Evolutionary conservation across 1,284 basidiomycete genomes (phyloP), one percentile per base, ranked within the genome.

Genomic region (Gymnopus androsaceus): DNA sequence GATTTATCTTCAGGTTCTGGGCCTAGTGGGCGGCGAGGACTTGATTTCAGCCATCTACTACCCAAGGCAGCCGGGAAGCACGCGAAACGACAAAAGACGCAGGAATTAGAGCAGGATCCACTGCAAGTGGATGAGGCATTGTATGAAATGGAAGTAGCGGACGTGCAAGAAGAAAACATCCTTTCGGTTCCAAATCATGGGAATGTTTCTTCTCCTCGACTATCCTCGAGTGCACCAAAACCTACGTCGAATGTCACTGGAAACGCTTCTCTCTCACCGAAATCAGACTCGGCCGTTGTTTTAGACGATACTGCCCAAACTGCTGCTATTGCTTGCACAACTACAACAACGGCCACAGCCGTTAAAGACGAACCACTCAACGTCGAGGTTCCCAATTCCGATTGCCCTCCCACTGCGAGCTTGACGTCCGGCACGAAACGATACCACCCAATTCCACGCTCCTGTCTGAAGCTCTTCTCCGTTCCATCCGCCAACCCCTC

Each of bases 291-390:
- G n/a, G n/a, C n/a, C n/a, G n/a, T n/a, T n/a, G n/a, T n/a, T n/a
- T n/a, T n/a, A n/a, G n/a, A n/a, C n/a, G n/a, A n/a, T n/a, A 3
- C 12, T 23, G 33, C 12, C 33, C 19, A 31, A 17, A 30, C 47
- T n/a, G 11, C 33, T 15, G 19, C 19, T 25, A 15, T n/a, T 15
- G 21, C 19, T 5, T n/a, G n/a, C n/a, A n/a, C n/a, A n/a, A n/a
- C n/a, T n/a, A n/a, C n/a, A n/a, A n/a, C n/a, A n/a, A n/a, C 40
- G 6, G 15, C 36, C 19, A 28, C 25, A 23, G 11, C 8, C 17
- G 17, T 50, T 12, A 50, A 50, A 50, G 33, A 37, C n/a, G 48
- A 50, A 25, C 36, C 36, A n/a, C 36, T 38, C 14, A 36, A 50
- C 23, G 5, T 30, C 8, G 36, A 30, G 8, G 14, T 38, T 38